These are phyloP conservation scores for Hydnomerulius pinastri DNA, from an alignment of 768 basidiomycete species.

Conservation along the genomic window DNA sequence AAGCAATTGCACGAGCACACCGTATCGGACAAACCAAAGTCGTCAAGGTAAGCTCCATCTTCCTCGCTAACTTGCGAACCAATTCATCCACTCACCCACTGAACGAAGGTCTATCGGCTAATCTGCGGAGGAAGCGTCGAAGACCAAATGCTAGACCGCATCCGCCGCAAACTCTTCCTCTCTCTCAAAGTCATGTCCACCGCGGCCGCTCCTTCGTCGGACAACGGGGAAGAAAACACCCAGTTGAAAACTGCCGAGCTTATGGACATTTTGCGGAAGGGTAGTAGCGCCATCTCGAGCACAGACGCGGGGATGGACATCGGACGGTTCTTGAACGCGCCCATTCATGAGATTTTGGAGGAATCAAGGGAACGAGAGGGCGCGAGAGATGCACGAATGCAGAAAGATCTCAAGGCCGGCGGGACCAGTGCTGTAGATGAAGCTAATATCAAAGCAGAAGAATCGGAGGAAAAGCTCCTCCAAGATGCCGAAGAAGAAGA, in stretches of 20 bases:
- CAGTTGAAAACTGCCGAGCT: constrained; percentile 48
- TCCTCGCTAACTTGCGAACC: background rate
- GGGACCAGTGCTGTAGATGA: constrained; percentile 1
- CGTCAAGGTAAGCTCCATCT: constrained; percentile 49
- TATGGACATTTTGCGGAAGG: constrained; percentile 56
- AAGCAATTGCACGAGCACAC: constrained; percentile 85
- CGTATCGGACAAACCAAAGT: constrained; percentile 76
- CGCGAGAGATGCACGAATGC: constrained; percentile 46
- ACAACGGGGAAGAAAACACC: constrained; percentile 25
- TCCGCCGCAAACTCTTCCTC: constrained; percentile 70
- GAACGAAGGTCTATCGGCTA: constrained; percentile 64
- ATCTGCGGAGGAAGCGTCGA: constrained; percentile 73
- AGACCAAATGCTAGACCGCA: constrained; percentile 73
- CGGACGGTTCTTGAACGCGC: constrained; percentile 44
- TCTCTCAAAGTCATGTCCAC: constrained; percentile 63
- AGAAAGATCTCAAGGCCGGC: constrained; percentile 36
- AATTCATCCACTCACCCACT: too few relatives aligned
- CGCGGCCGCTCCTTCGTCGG: constrained; percentile 25
- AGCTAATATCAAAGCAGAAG: constrained; percentile 16
- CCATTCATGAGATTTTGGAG: constrained; percentile 45
- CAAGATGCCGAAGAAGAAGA: constrained; percentile 57
- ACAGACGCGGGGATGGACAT: constrained; percentile 43
- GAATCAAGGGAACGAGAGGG: constrained; percentile 46
- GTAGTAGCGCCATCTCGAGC: constrained; percentile 53
- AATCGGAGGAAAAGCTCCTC: constrained; percentile 32